Evolutionary conservation across 1,284 basidiomycete species (phyloP).

Genomic region (Ceratobasidium sp.): DNA sequence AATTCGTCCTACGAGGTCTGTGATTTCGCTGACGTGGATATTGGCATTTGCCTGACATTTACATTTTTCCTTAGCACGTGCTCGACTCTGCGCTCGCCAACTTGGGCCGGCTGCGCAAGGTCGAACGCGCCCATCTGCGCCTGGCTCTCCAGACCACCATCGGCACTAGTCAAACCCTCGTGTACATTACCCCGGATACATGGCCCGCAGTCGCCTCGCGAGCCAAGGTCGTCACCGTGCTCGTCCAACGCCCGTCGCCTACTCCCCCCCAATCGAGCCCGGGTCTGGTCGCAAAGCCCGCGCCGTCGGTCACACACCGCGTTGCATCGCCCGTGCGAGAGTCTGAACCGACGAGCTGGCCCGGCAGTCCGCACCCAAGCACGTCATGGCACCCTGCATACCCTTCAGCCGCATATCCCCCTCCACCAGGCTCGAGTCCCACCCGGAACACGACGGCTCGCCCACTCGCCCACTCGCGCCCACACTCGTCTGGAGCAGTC

Average conservation of each 20-base stretch:
- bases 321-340: slow-evolving; percentile 26
- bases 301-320: slow-evolving; percentile 15
- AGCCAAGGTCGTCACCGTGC: slow-evolving; percentile 33
- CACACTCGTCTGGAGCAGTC: neutral
- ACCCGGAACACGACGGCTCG: neutral
- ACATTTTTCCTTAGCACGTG: slow-evolving; percentile 41
- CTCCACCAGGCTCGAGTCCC: neutral
- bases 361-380: neutral
- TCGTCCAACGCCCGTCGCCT: slow-evolving; percentile 22
- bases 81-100: slow-evolving; percentile 42
- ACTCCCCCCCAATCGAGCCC: slow-evolving; percentile 10
- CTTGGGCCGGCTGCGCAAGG: slow-evolving; percentile 7
- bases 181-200: slow-evolving; percentile 29
- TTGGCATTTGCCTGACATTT: slow-evolving; percentile 7
- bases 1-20: slow-evolving; percentile 41
- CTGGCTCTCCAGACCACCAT: slow-evolving; percentile 31
- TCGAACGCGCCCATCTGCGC: slow-evolving; percentile 18
- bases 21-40: slow-evolving; percentile 7
- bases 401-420: slow-evolving; percentile 1
- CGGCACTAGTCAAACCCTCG: slow-evolving; percentile 15
- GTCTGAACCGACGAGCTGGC: neutral
- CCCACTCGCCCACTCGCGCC: slow-evolving; percentile 16
- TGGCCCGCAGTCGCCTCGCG: slow-evolving; percentile 36
- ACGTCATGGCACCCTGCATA: slow-evolving; percentile 33
- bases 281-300: neutral